Conservation (phyloP, 257 asterid species). For the Nicotiana attenuata region DNA sequence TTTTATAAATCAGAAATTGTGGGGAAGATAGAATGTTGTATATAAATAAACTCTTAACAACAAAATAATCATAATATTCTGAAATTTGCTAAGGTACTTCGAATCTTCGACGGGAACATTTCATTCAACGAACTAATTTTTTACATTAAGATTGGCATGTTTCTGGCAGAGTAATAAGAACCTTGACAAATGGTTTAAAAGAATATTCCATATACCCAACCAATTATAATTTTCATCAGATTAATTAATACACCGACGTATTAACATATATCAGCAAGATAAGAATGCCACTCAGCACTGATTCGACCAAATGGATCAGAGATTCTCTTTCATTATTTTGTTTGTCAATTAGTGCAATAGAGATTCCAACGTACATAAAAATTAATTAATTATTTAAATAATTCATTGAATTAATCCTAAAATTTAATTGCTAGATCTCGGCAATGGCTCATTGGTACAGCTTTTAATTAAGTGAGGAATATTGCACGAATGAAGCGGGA, state of each 20-base stretch:
- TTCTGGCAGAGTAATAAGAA: not conserved
- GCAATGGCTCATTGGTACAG: not conserved
- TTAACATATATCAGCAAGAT: not conserved
- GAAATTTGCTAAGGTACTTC: too few relatives aligned
- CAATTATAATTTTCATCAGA: not conserved
- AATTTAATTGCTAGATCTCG: not conserved
- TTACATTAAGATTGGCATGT: not conserved
- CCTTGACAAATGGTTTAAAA: not conserved
- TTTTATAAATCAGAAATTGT: too few relatives aligned
- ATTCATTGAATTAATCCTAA: not conserved
- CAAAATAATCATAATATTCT: too few relatives aligned
- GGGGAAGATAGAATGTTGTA: too few relatives aligned
- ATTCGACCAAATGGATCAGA: not conserved
- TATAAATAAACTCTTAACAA: too few relatives aligned
- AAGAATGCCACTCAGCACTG: not conserved
- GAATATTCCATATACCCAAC: too few relatives aligned
- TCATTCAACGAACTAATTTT: too few relatives aligned
- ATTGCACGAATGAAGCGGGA: not conserved
- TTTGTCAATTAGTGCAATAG: not conserved
- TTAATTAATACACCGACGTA: not conserved
- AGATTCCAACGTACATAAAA: not conserved
- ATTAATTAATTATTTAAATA: not conserved
- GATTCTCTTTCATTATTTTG: not conserved
- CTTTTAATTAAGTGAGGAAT: not conserved
- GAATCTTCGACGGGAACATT: too few relatives aligned